phyloP scores from a whole-genome alignment of 2,329 filamentous ascomycete genomes.

The Aspergillus aculeatus region DNA sequence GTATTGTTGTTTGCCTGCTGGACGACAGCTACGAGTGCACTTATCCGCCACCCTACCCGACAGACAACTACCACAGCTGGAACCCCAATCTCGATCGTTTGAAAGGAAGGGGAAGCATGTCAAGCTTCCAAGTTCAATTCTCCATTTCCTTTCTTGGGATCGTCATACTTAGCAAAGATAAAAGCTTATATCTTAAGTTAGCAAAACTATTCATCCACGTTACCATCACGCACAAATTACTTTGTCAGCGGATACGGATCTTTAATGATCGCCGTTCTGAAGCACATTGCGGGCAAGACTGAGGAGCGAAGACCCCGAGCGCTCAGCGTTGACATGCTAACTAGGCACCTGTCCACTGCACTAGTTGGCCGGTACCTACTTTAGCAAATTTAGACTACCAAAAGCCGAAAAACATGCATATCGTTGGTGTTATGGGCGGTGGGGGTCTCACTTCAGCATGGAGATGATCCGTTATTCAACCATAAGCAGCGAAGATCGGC shows the following conservation, averaged over 20 bases:
- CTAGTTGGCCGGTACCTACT: background rate
- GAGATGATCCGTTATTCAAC: background rate
- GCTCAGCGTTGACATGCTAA: background rate
- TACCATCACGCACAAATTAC: background rate
- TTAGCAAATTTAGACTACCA: background rate
- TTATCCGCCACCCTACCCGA: background rate
- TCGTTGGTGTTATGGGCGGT: background rate
- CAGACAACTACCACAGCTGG: background rate
- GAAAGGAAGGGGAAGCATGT: background rate
- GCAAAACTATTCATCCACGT: too few species aligned
- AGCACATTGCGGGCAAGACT: background rate
- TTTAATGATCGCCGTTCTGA: background rate
- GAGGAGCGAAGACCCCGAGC: background rate
- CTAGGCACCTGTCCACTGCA: background rate
- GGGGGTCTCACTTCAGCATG: background rate
- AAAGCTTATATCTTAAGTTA: background rate
- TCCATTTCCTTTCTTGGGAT: too few species aligned
- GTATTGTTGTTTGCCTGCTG: background rate
- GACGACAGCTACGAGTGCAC: background rate
- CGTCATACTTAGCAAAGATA: background rate
- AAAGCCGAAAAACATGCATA: background rate
- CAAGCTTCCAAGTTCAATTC: background rate
- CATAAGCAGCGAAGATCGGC: constrained; percentile 1
- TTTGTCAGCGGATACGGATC: background rate
- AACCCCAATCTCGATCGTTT: background rate